Percentiles rank a stretch among this genome's conserved stretches.
These are phyloP conservation scores for Yamadazyma insecticola DNA, from an alignment of 805 yeast genomes.

Conservation along the genomic window DNA sequence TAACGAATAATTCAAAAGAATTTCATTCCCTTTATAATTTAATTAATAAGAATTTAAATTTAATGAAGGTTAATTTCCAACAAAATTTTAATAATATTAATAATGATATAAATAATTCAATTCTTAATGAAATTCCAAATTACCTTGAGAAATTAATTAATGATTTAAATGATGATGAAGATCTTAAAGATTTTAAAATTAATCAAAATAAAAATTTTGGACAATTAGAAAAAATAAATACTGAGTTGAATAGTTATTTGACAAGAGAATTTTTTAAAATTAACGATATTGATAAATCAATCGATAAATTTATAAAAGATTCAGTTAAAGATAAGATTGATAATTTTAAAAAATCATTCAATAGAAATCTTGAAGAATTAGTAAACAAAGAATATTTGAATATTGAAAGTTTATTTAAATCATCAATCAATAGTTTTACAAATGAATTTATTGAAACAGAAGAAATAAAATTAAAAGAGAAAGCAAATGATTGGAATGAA, in stretches of 20 bases:
- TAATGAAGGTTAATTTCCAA: slow-evolving; percentile 8
- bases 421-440: slow-evolving; percentile 7
- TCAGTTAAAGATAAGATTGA: slow-evolving; percentile 1
- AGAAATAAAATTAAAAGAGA: slow-evolving; percentile 3
- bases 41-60: slow-evolving; percentile 4
- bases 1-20: not conserved
- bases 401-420: slow-evolving; percentile 6
- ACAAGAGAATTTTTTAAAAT: slow-evolving; percentile 3
- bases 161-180: slow-evolving; percentile 9
- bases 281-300: slow-evolving; percentile 4
- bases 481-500: slow-evolving; percentile 5
- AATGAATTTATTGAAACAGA: slow-evolving; percentile 6
- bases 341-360: slow-evolving; percentile 3
- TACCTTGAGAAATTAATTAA: slow-evolving; percentile 6
- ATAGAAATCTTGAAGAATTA: slow-evolving; percentile 5
- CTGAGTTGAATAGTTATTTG: slow-evolving; percentile 6
- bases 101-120: slow-evolving; percentile 6
- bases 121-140: slow-evolving; percentile 8
- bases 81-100: slow-evolving; percentile 5
- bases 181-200: slow-evolving; percentile 6
- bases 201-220: slow-evolving; percentile 6
- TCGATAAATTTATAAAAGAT: slow-evolving; percentile 4
- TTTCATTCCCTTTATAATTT: slow-evolving; percentile 1
- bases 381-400: slow-evolving; percentile 1
- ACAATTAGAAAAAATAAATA: slow-evolving; percentile 6